Evolutionary conservation across 371 early-diverging fungal species (phyloP).

Genomic region (Lichtheimia hyalospora): DNA sequence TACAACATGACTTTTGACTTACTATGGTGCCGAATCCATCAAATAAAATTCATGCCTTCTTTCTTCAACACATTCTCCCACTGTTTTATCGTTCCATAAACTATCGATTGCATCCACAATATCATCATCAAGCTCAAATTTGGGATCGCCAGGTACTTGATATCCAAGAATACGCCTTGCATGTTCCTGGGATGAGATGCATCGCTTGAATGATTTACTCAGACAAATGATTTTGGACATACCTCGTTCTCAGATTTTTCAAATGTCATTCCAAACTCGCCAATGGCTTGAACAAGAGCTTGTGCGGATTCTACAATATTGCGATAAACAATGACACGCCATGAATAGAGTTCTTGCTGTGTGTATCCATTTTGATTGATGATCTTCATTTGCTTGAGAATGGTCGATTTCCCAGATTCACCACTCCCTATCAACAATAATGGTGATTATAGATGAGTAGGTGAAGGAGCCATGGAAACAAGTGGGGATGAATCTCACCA

Average conservation of each 20-base stretch:
- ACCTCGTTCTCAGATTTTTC: constrained; percentile 37
- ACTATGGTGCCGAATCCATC: constrained; percentile 70
- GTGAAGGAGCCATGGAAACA: neutral
- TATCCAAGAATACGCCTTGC: constrained; percentile 43
- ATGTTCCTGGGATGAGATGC: constrained; percentile 13
- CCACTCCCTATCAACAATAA: constrained; percentile 61
- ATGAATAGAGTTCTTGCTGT: constrained; percentile 71
- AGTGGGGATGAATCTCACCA: constrained; percentile 35
- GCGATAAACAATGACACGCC: constrained; percentile 68
- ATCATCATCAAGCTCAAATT: constrained; percentile 51
- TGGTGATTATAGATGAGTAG: no score
- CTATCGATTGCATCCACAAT: constrained; percentile 61
- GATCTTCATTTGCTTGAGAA: constrained; percentile 89
- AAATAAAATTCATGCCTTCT: constrained; percentile 66
- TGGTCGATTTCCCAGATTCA: constrained; percentile 87
- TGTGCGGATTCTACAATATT: constrained; percentile 75
- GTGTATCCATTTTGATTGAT: constrained; percentile 86
- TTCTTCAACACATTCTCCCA: constrained; percentile 53
- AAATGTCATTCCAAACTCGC: constrained; percentile 47
- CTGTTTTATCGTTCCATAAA: constrained; percentile 64
- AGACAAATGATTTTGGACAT: neutral
- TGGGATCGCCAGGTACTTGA: constrained; percentile 51
- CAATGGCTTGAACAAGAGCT: constrained; percentile 60
- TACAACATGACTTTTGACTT: constrained; percentile 2
- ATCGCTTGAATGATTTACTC: neutral